Percentiles rank a stretch among this genome's conserved stretches.
phyloP scores from a whole-genome alignment of 2,329 filamentous ascomycete species.

The Fusarium musae region DNA sequence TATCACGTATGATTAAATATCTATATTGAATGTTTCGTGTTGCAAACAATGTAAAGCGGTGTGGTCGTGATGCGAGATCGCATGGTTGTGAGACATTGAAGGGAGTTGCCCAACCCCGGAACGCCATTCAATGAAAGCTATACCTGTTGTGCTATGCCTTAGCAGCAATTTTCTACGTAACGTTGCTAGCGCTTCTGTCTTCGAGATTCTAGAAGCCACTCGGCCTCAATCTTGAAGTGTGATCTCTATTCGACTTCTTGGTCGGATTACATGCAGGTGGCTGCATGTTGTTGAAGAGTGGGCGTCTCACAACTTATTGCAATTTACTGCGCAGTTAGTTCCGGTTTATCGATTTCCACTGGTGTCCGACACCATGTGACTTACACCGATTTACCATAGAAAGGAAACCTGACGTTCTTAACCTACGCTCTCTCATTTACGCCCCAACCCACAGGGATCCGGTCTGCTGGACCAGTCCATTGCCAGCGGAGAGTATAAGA shows the following conservation, averaged over 20 bases:
- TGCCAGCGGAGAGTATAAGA: neutral
- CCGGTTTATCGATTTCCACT: neutral
- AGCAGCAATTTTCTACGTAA: neutral
- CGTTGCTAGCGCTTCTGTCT: neutral
- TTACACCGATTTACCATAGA: neutral
- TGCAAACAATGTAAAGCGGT: conserved; percentile 16
- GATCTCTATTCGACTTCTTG: neutral
- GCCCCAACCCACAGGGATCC: neutral
- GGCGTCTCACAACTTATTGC: neutral
- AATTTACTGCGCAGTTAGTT: neutral
- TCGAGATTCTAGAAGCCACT: neutral
- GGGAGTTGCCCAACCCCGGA: conserved; percentile 27
- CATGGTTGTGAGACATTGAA: conserved; percentile 29
- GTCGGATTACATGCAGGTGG: neutral
- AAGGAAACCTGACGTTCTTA: neutral
- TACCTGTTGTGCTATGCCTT: conserved; percentile 9
- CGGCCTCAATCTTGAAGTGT: neutral
- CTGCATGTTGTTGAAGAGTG: neutral
- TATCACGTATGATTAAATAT: neutral
- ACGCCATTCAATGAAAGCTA: conserved; percentile 4
- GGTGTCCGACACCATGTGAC: neutral
- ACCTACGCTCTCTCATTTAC: neutral
- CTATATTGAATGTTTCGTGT: neutral
- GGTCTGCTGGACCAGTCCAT: neutral
- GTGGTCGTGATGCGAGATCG: conserved; percentile 9